A percentile compares a stretch with the other conserved stretches of the same genome.
Evolutionary conservation across 495 filamentous ascomycete species (phyloP).

Genomic region (Trichoderma orchidacearum): DNA sequence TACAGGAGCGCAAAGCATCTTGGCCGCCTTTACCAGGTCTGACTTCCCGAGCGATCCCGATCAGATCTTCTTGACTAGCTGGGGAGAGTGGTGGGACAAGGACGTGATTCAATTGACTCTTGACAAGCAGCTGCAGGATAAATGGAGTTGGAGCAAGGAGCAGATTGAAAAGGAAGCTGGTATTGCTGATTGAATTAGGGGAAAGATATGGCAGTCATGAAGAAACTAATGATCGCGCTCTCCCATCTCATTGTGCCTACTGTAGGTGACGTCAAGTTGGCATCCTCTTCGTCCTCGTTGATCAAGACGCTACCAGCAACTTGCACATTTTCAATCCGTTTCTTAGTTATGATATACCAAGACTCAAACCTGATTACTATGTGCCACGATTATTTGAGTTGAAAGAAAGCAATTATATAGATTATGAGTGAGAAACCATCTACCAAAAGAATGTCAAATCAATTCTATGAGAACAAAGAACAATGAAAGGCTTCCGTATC

Average conservation of each 20-base stretch:
- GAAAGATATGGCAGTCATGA: background rate
- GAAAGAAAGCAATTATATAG: no score
- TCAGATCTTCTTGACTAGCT: slow-evolving; percentile 31
- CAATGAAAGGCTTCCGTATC: no score
- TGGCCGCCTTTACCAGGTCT: slow-evolving; percentile 23
- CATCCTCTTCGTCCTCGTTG: background rate
- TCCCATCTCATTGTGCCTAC: no score
- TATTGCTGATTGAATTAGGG: background rate
- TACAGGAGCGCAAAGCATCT: slow-evolving; percentile 23
- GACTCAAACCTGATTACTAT: no score
- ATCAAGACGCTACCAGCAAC: background rate
- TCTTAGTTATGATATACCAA: background rate
- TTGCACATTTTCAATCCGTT: background rate
- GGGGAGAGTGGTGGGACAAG: slow-evolving; percentile 35
- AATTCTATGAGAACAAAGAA: no score
- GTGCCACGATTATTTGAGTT: no score
- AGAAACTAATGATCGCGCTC: no score
- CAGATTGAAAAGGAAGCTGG: slow-evolving; percentile 26
- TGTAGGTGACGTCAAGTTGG: background rate
- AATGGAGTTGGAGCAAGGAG: slow-evolving; percentile 28
- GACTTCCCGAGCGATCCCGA: slow-evolving; percentile 31
- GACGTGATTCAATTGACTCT: slow-evolving; percentile 20
- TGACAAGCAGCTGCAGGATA: slow-evolving; percentile 27
- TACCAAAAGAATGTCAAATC: no score
- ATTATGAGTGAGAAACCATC: no score